Percentiles rank a stretch among this genome's conserved stretches.
Conservation (phyloP, 2,329 filamentous ascomycete genomes). For the Colletotrichum camelliae region DNA sequence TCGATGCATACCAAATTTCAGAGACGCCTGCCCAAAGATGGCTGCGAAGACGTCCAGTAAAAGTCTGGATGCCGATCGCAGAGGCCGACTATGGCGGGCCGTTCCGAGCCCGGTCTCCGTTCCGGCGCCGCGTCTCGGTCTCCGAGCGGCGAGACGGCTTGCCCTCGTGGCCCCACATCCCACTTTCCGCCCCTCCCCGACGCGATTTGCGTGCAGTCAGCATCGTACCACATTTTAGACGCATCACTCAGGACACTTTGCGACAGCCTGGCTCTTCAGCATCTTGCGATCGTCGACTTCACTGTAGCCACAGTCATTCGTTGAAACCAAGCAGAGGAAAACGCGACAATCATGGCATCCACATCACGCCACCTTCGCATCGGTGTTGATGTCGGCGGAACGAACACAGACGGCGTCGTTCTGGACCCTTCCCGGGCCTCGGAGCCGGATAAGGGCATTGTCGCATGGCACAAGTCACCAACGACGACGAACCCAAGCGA, state of each 20-base stretch:
- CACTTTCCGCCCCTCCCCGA: not conserved
- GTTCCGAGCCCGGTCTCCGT: not conserved
- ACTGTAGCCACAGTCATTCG: not conserved
- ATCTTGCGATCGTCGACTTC: not conserved
- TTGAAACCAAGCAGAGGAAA: accelerated
- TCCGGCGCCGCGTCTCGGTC: not conserved
- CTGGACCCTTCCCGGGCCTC: conserved; percentile 45
- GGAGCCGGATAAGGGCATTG: conserved; percentile 44
- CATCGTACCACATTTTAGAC: not conserved
- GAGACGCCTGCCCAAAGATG: no score
- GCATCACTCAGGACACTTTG: not conserved
- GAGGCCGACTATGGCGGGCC: conserved; percentile 2
- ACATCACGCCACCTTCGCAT: conserved; percentile 31
- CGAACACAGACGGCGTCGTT: conserved; percentile 59
- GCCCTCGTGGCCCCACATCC: not conserved
- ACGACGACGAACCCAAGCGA: conserved; percentile 52
- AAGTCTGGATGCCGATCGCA: not conserved
- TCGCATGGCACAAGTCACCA: conserved; percentile 55
- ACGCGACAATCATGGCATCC: not conserved
- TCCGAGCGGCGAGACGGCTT: not conserved
- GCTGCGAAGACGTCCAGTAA: no score
- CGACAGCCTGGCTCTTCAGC: not conserved
- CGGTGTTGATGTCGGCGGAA: conserved; percentile 53
- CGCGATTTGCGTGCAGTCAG: not conserved
- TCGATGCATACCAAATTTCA: no score